These are phyloP conservation scores for Sistotremastrum suecicum DNA, from an alignment of 768 basidiomycete genomes.

Conservation along the genomic window DNA sequence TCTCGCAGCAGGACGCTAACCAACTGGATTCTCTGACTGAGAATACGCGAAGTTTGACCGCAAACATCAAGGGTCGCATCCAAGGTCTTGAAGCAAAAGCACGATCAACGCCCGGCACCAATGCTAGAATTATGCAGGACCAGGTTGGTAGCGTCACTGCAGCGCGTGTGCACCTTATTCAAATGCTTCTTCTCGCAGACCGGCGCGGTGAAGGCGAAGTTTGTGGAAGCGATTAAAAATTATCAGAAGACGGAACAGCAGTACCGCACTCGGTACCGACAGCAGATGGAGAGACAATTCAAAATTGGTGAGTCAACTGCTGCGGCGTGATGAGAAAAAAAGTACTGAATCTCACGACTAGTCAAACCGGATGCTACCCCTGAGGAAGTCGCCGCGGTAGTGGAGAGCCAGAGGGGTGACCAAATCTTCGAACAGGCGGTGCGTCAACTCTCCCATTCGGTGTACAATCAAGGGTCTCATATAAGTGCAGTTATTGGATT, in stretches of 20 bases:
- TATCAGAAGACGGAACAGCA: slow-evolving; percentile 14
- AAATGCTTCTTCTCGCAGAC: slow-evolving; percentile 20
- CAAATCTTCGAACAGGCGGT: too few relatives aligned
- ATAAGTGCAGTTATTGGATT: slow-evolving; percentile 5
- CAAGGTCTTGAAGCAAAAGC: too few relatives aligned
- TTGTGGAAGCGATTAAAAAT: slow-evolving; percentile 16
- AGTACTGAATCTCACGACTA: not conserved
- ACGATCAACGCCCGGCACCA: too few relatives aligned
- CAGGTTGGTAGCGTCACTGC: not conserved
- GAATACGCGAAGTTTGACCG: too few relatives aligned
- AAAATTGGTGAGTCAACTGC: slow-evolving; percentile 10
- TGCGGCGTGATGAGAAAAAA: not conserved
- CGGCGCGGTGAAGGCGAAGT: slow-evolving; percentile 5
- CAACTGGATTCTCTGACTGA: too few relatives aligned
- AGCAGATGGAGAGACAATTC: slow-evolving; percentile 15
- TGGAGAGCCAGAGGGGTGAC: slow-evolving; percentile 21
- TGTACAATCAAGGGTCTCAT: too few relatives aligned
- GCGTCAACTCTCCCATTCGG: not conserved
- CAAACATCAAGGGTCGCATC: too few relatives aligned
- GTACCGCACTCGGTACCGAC: slow-evolving; percentile 10
- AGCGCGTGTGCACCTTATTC: slow-evolving; percentile 3
- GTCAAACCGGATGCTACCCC: slow-evolving; percentile 28
- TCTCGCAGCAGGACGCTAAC: too few relatives aligned
- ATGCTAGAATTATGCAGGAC: too few relatives aligned
- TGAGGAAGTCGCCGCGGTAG: slow-evolving; percentile 24